phyloP scores from a whole-genome alignment of 768 basidiomycete genomes.

The Melanogaster broomeanus region DNA sequence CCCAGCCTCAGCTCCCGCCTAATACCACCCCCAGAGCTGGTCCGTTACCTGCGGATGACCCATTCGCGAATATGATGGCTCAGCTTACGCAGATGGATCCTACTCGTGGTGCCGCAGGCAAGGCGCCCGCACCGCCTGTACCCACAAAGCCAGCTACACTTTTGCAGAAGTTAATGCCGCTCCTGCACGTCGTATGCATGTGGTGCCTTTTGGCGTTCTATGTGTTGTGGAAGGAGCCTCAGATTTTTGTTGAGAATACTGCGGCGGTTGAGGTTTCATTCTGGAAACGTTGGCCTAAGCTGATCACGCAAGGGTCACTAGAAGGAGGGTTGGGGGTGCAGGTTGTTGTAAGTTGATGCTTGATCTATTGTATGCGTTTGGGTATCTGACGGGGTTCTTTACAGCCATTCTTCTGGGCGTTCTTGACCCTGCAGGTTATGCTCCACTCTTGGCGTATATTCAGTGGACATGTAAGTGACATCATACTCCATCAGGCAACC shows the following conservation, averaged over 20 bases:
- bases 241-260: slow-evolving; percentile 40
- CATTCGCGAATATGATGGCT: slow-evolving; percentile 47
- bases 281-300: slow-evolving; percentile 67
- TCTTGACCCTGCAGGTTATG: slow-evolving; percentile 68
- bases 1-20: slow-evolving; percentile 7
- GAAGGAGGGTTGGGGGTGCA: slow-evolving; percentile 51
- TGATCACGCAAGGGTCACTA: slow-evolving; percentile 41
- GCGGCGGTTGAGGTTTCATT: slow-evolving; percentile 34
- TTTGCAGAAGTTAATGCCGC: slow-evolving; percentile 61
- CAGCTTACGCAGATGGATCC: slow-evolving; percentile 28
- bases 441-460: slow-evolving; percentile 76
- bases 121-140: slow-evolving; percentile 22
- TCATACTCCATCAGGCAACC: neutral
- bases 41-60: slow-evolving; percentile 36
- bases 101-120: slow-evolving; percentile 25
- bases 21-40: slow-evolving; percentile 20
- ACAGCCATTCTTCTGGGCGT: slow-evolving; percentile 84
- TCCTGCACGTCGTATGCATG: slow-evolving; percentile 64
- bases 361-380: neutral
- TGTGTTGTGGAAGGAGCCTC: slow-evolving; percentile 65
- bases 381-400: slow-evolving; percentile 6
- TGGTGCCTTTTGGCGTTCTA: slow-evolving; percentile 71
- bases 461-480: slow-evolving; percentile 58
- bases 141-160: slow-evolving; percentile 40
- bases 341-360: slow-evolving; percentile 50